Base-by-base conservation (phyloP, 106 monocot genomes). In the Phalaenopsis equestris region DNA sequence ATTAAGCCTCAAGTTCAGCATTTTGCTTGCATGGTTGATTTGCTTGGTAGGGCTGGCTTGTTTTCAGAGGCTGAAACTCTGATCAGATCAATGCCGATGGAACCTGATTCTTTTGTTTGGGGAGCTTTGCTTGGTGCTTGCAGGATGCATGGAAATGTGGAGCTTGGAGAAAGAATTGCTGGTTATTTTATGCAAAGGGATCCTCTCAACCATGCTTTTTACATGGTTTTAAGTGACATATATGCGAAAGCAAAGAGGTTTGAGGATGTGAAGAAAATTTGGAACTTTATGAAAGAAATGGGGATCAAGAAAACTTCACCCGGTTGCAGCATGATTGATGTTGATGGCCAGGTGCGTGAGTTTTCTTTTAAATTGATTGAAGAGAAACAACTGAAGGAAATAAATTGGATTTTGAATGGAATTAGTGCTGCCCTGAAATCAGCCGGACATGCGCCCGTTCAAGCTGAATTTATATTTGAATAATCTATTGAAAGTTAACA, bases 111-210 rank as follows among this genome's bases (percentile, higher is more conserved):
- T 17, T 90, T 90, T 41, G 91, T 90, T 55, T 94, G 94, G 94
- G 94, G 91, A 21, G 94, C 94, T 30, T 74, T 94, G 77, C 90
- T 94, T 76, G 87, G 87, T 36, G 90, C 94, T n/a, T 91, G 86
- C 70, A 88, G 90, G 42, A 80, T 91, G 87, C 91, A 91, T 81
- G 83, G 86, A 1, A 87, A 88, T 75, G 84, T 90, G 58, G 88
- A 88, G 68, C 84, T 94, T 42, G 91, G 85, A 2, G 90, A 94
- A 52, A 52, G 52, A 52, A 52, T 52, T 52, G 80, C 58, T 87
- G 72, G 87, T 84, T 79, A 87, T 87, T 52, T 52, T 10, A 30
- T 3, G 38, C 9, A 84, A 83, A 42, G 90, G 90, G 76, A 82
- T 87, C 75, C 86, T 85, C 70, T 80, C 91, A 46, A 88, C 86